phyloP scores from a whole-genome alignment of 208 protist species.

The Leishmania tropica region DNA sequence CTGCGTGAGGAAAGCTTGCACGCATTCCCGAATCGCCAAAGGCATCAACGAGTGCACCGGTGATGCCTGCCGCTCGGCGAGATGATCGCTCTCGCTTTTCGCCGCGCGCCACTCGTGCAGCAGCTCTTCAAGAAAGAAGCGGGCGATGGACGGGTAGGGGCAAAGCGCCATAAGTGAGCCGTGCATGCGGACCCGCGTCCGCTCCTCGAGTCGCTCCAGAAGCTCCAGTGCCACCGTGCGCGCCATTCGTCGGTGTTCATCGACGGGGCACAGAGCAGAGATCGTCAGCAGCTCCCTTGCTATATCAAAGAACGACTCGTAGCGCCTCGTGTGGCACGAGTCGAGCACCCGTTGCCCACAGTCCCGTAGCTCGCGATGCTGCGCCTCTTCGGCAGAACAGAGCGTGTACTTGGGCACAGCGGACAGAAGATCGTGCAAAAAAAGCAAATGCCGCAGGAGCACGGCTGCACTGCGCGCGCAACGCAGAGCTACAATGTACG shows the following conservation, averaged over 20 bases:
- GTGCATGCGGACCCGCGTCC: conserved; percentile 51
- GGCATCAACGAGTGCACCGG: conserved; percentile 34
- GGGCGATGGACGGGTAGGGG: conserved; percentile 72
- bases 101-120: conserved; percentile 44
- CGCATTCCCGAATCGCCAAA: conserved; percentile 30
- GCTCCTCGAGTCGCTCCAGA: conserved; percentile 41
- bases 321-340: conserved; percentile 40
- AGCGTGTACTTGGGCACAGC: conserved; percentile 32
- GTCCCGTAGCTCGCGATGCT: neutral
- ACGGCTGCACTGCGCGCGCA: conserved; percentile 9
- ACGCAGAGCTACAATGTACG: conserved; percentile 6
- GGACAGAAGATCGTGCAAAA: conserved; percentile 23
- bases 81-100: neutral
- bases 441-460: conserved; percentile 26
- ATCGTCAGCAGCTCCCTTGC: conserved; percentile 58
- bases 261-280: conserved; percentile 45
- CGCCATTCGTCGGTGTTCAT: conserved; percentile 37
- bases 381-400: conserved; percentile 12
- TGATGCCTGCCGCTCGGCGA: neutral
- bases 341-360: neutral
- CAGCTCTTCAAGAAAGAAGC: conserved; percentile 55
- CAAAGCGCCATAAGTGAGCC: conserved; percentile 62
- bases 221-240: conserved; percentile 40
- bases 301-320: conserved; percentile 58
- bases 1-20: conserved; percentile 42